phyloP scores from a whole-genome alignment of 768 basidiomycete genomes.

The Suillus alpinus region DNA sequence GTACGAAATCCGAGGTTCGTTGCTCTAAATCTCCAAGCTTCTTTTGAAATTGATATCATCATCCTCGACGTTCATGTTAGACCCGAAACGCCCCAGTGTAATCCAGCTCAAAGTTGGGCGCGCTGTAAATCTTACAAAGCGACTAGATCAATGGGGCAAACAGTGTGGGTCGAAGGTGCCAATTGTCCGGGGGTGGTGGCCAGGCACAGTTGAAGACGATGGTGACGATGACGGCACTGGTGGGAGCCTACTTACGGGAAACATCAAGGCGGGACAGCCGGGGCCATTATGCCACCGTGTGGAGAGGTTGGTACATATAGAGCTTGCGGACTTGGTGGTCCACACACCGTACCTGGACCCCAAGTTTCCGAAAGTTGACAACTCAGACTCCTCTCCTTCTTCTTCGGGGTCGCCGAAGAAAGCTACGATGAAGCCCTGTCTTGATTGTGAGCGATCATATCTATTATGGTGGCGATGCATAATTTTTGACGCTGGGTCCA shows the following conservation, averaged over 20 bases:
- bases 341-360: conserved; percentile 59
- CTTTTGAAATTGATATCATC: conserved; percentile 7
- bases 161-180: conserved; percentile 79
- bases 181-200: conserved; percentile 73
- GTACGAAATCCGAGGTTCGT: conserved; percentile 72
- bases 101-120: conserved; percentile 80
- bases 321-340: conserved; percentile 65
- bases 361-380: conserved; percentile 40
- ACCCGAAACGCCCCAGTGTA: conserved; percentile 32
- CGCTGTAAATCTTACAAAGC: conserved; percentile 65
- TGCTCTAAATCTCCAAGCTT: conserved; percentile 6
- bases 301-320: conserved; percentile 78
- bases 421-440: conserved; percentile 29
- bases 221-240: conserved; percentile 32
- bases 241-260: conserved; percentile 60
- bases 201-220: conserved; percentile 45
- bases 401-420: conserved; percentile 20
- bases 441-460: conserved; percentile 39
- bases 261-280: conserved; percentile 57
- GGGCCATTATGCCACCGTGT: conserved; percentile 70
- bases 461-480: conserved; percentile 22
- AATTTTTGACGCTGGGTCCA: conserved; percentile 19
- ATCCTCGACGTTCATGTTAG: conserved; percentile 14
- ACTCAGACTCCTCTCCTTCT: conserved; percentile 19
- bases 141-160: conserved; percentile 78